Evolutionary conservation across 805 yeast species (phyloP), one percentile per base, ranked within the genome.

Genomic region (Sugiyamaella floridensis): DNA sequence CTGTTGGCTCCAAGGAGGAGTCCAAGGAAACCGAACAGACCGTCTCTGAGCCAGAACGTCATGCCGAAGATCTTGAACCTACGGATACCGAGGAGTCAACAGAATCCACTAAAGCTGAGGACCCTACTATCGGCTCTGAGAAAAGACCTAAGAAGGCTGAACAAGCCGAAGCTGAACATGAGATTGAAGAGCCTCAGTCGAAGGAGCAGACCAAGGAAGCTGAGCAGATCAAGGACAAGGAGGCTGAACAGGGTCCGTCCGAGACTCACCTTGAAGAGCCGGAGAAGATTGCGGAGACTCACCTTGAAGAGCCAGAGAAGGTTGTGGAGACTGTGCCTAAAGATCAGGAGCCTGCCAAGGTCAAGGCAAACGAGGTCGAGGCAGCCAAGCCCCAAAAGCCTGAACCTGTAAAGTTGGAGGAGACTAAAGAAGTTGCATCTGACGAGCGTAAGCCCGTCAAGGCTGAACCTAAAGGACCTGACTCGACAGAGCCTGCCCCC

Each of bases 101-200:
- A 6, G 7, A 40, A 16, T 3, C 42, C 5, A 7, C 16, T 3
- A 6, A 22, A 22, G 26, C 26, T 22, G 26, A 22, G 3, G 26
- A 22, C 6, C 26, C 26, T 22, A 6, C 6, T 22, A 22, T 6
- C 6, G 26, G 6, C 26, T 22, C 26, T 22, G 26, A 85, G 86
- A 62, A 71, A 89, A 43, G 86, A 84, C 60, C 97, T 11, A 32
- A 32, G 37, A 14, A 32, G 4, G 37, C 2, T 32, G 37, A 32
- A 89, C 63, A 93, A 93, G 67, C 77, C 95, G 47, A 81, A 82
- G 53, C 97, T 92, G 69, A 77, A 79, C 59, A 75, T 92, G 34
- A 73, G 12, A 4, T n/a, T 18, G 18, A 40, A 29, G 43, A 45
- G 48, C 3, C 26, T 22, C 26, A 22, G 26, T 22, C 6, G 26